phyloP scores from a whole-genome alignment of 2,329 filamentous ascomycete species.

The Xylaria hypoxylon region DNA sequence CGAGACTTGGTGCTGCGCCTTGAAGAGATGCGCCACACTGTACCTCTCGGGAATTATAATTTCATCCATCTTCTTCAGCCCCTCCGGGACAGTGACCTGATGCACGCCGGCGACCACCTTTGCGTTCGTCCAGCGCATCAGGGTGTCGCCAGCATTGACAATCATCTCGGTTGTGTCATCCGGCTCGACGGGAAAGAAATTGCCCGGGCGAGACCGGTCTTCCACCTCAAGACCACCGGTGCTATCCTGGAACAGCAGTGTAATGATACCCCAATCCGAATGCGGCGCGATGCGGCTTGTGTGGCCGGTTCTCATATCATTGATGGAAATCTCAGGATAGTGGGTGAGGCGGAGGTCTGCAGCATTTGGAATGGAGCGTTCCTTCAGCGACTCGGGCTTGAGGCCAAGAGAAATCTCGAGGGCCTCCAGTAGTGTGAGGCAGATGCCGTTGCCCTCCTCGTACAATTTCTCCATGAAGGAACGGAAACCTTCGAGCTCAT shows the following conservation, averaged over 20 bases:
- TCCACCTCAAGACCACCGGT: slow-evolving; percentile 54
- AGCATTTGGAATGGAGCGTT: slow-evolving; percentile 26
- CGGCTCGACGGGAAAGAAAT: slow-evolving; percentile 34
- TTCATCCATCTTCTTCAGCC: slow-evolving; percentile 15
- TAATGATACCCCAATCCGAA: slow-evolving; percentile 48
- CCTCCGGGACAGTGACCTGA: slow-evolving; percentile 36
- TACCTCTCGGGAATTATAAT: slow-evolving; percentile 38
- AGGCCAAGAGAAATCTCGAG: slow-evolving; percentile 28
- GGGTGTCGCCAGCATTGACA: slow-evolving; percentile 51
- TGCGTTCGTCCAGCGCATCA: slow-evolving; percentile 48
- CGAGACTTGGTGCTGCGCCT: slow-evolving; percentile 34
- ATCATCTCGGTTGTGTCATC: slow-evolving; percentile 42
- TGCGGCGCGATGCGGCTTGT: slow-evolving; percentile 38
- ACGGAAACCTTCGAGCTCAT: slow-evolving; percentile 28
- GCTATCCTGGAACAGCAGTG: slow-evolving; percentile 53
- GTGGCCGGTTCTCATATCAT: slow-evolving; percentile 17
- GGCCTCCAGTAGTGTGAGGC: slow-evolving; percentile 17
- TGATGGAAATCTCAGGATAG: slow-evolving; percentile 29
- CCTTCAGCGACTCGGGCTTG: slow-evolving; percentile 18
- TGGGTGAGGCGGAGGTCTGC: slow-evolving; percentile 36
- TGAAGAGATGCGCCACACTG: slow-evolving; percentile 35
- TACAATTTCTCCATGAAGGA: slow-evolving; percentile 26
- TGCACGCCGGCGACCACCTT: slow-evolving; percentile 37
- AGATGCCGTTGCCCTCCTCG: slow-evolving; percentile 10
- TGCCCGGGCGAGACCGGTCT: slow-evolving; percentile 34